phyloP scores from a whole-genome alignment of 352 stramenopile genomes.

The Elongisporangium undulatum region DNA sequence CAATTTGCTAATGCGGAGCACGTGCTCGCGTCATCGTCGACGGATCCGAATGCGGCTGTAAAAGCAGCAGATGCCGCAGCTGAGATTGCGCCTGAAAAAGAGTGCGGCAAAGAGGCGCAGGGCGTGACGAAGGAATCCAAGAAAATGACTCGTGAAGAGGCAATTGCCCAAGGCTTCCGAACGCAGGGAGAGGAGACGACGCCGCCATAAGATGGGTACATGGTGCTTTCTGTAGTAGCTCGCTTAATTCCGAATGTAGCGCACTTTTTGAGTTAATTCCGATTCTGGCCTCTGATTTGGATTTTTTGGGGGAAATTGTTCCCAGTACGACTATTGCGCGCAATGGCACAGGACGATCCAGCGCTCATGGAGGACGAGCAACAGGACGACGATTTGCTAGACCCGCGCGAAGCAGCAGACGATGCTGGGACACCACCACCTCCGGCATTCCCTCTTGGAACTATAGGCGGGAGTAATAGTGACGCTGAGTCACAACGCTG shows the following conservation, averaged over 20 bases:
- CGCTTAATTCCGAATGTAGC: neutral
- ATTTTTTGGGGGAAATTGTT: neutral
- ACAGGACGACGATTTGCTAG: constrained; percentile 1
- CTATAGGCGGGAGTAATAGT: neutral
- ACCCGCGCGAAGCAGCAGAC: neutral
- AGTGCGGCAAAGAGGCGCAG: constrained; percentile 14
- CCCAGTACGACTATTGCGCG: neutral
- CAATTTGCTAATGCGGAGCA: constrained; percentile 21
- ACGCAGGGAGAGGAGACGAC: constrained; percentile 70
- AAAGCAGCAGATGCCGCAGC: constrained; percentile 17
- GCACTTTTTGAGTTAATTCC: neutral
- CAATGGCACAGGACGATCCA: constrained; percentile 13
- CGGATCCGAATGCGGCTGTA: constrained; percentile 1
- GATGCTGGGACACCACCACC: neutral
- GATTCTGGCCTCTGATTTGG: neutral
- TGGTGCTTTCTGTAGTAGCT: neutral
- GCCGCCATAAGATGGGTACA: constrained; percentile 12
- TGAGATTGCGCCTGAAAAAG: constrained; percentile 33
- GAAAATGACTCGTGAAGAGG: constrained; percentile 32
- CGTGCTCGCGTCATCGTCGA: constrained; percentile 14
- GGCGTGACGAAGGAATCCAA: constrained; percentile 31
- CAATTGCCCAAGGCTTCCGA: constrained; percentile 54
- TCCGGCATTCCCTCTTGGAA: neutral
- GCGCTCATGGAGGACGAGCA: constrained; percentile 7
- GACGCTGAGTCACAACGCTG: constrained; percentile 64